Base-by-base conservation (phyloP, 1,284 basidiomycete genomes). In the Leccinum subatratum region DNA sequence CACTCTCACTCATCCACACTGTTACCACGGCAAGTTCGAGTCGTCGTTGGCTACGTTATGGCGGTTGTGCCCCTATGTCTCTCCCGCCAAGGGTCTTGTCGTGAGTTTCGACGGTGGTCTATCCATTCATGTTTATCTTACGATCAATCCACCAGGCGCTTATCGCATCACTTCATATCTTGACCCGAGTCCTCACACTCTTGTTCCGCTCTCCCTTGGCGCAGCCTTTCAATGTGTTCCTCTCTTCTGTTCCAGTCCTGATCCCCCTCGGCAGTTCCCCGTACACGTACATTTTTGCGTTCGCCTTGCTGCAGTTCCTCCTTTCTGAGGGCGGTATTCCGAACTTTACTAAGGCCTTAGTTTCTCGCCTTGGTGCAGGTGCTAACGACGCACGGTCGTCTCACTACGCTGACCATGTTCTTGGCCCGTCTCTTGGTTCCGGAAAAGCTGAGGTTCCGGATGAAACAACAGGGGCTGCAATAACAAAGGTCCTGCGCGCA, bases 301-400 rank as follows among this genome's bases (percentile, higher is more conserved):
- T 92, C 70, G 85, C 86, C 34, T 80, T 78, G 37, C 73, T 93
- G 61, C 83, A 86, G 18, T 89, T 91, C 77, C 74, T 93, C 45
- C 85, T 90, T 75, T 86, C 89, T 42, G 84, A 82, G 61, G 89
- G 91, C 34, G 91, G 92, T n/a, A 75, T 92, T 42, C 78, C 83
- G 22, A 89, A 89, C 54, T 77, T 93, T 62, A 85, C 85, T 51
- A 88, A 91, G 77, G 87, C 81, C 57, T 80, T 93, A 14, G 91
- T 92, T 91, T 85, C 89, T 12, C 93, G 94, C 3, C 90, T 96
- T 32, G 91, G 94, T 86, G 93, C 94, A 79, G 93, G 89, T 75
- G 93, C 90, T 0, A 90, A 92, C 73, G 79, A 88, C 72, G 85
- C 85, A 84, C 92, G 95, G 87, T 90, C 89, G 0, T 85, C 89